Conservation (phyloP, 352 stramenopile species). For the Globisporangium camurandrum region DNA sequence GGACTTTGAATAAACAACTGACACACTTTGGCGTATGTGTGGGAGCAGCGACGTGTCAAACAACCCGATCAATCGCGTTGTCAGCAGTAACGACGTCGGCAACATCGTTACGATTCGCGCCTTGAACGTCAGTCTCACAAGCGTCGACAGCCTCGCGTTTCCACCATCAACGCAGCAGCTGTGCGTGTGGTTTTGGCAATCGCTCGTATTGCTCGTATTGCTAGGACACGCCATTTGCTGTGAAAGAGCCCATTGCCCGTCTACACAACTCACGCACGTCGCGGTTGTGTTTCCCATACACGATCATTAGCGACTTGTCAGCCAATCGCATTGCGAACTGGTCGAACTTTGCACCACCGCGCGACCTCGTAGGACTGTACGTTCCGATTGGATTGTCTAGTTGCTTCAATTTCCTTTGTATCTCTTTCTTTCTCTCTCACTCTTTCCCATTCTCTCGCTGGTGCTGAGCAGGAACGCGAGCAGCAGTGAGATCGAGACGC, state of each 20-base stretch:
- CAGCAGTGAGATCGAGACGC: neutral
- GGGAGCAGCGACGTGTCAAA: constrained; percentile 6
- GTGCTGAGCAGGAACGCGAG: constrained; percentile 5
- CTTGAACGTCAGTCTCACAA: constrained; percentile 10
- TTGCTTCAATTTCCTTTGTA: neutral
- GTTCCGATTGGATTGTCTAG: neutral
- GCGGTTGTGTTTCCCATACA: neutral
- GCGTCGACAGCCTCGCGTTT: constrained; percentile 3
- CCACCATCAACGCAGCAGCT: constrained; percentile 3
- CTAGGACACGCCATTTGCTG: neutral
- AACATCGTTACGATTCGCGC: constrained; percentile 1
- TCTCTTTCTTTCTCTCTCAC: neutral
- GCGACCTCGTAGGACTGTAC: constrained; percentile 1
- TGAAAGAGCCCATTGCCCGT: neutral
- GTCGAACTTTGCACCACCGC: constrained; percentile 4
- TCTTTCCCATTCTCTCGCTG: too few species aligned
- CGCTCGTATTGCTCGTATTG: neutral
- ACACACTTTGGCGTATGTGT: neutral
- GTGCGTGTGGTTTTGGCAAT: too few species aligned
- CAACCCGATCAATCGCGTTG: constrained; percentile 8
- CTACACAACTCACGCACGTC: neutral
- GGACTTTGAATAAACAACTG: neutral
- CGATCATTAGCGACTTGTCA: constrained; percentile 13
- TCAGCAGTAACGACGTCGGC: neutral
- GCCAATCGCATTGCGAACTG: constrained; percentile 5